Base-by-base conservation (phyloP, 2,329 filamentous ascomycete genomes). In the Aspergillus latus region DNA sequence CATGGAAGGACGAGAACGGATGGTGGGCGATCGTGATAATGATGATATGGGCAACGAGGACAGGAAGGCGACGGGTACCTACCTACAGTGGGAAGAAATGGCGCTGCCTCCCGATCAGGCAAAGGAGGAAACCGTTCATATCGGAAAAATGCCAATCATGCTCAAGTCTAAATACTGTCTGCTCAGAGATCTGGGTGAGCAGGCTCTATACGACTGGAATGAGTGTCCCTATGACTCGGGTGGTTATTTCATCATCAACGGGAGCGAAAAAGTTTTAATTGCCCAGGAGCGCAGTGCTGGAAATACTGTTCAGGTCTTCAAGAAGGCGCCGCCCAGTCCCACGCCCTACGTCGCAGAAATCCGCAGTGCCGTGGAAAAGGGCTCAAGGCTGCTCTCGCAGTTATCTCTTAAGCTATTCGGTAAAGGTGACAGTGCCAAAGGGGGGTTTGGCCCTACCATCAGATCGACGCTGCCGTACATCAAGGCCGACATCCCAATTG, bases 221-320 rank as follows among this genome's bases (percentile, higher is more conserved):
- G 94, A 99, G 76, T 99, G 94, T 65, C 94, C 94, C 0, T 99
- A 97, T 74, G 94, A 99, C 70, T 94, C 97, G 70, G 94, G 94
- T 64, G 94, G 94, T 64, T 99, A 99, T 76, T 99, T 99, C 71
- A 91, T 99, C 67, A 99, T 99, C 82, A 99, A 99, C 77, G 94
- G 94, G 43, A 96, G 90, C 75, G 94, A 99, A 72, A 99, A 99
- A 81, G 94, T 99, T 21, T 79, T 99, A 64, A 99, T 99, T 67
- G 94, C 94, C 1, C 94, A 99, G 73, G 94, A 99, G 76, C 89
- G 94, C 60, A 97, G 92, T 71, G 94, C 94, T 40, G 94, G 93
- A 70, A 99, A 99, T 71, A 99, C 97, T 58, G 94, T 99, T 4
- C 94, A 99, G 76, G 93, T 99, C 29, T 99, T 99, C 84, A 93